Percentiles rank a stretch among this genome's conserved stretches.
Evolutionary conservation across 148 eudicot genomes (phyloP).

Genomic region (Salicornia ramosissima): DNA sequence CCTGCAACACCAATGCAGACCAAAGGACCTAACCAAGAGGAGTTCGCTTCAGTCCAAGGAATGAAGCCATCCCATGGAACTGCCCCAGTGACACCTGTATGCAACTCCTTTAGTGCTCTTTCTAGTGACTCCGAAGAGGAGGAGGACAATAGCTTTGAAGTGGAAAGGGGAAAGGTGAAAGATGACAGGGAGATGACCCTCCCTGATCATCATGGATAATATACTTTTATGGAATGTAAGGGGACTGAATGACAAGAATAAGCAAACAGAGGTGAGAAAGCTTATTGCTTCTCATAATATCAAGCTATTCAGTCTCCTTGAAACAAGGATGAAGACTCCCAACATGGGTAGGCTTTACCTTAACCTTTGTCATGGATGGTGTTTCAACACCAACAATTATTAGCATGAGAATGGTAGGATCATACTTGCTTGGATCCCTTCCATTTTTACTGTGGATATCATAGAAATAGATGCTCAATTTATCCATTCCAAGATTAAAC

Average conservation of each 20-base stretch:
- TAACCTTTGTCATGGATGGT: not conserved
- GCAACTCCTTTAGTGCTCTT: not conserved
- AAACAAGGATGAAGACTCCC: not conserved
- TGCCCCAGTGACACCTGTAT: not conserved
- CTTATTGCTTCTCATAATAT: not conserved
- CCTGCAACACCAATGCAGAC: not conserved
- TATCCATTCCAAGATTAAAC: not conserved
- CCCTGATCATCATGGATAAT: not conserved
- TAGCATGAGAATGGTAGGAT: not conserved
- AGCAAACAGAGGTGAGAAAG: not conserved
- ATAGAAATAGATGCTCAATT: not conserved
- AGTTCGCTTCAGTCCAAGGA: not conserved
- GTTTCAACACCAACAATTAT: not conserved
- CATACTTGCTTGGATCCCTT: not conserved
- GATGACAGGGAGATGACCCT: not conserved
- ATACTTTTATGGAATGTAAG: not conserved
- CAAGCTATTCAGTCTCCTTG: no score
- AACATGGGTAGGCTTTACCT: not conserved
- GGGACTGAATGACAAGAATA: not conserved
- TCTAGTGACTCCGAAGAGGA: not conserved
- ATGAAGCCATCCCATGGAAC: not conserved
- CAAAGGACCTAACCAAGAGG: not conserved
- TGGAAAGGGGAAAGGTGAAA: not conserved
- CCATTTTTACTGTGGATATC: not conserved
- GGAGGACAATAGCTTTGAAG: not conserved